phyloP scores from a whole-genome alignment of 2,329 filamentous ascomycete genomes.

The Grosmannia serpens region DNA sequence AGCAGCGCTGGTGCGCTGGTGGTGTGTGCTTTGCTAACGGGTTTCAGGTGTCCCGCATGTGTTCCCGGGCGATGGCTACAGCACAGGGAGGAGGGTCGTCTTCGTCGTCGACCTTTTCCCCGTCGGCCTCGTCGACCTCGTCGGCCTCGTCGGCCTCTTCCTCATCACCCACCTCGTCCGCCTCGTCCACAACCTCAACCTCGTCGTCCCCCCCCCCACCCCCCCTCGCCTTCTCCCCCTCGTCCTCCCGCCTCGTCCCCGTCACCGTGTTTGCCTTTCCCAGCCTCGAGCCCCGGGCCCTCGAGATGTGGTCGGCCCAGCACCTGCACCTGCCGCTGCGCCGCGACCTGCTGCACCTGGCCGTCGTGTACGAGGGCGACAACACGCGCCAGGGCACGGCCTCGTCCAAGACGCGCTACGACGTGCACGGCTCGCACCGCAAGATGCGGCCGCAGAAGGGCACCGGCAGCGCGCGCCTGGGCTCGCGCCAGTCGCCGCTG shows the following conservation, averaged over 20 bases:
- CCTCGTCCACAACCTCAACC: neutral
- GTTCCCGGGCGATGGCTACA: neutral
- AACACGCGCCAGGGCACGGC: conserved; percentile 78
- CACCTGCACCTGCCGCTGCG: conserved; percentile 82
- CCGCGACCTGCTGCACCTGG: conserved; percentile 83
- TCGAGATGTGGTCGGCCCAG: conserved; percentile 67
- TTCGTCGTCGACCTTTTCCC: neutral
- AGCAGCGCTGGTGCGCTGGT: too few relatives aligned
- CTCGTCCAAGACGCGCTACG: conserved; percentile 65
- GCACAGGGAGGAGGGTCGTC: too few relatives aligned
- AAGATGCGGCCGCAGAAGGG: conserved; percentile 88
- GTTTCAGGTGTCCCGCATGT: too few relatives aligned
- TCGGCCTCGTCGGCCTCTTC: neutral
- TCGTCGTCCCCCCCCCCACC: neutral
- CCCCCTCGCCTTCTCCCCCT: neutral
- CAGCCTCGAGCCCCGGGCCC: conserved; percentile 67
- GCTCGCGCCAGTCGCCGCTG: conserved; percentile 72
- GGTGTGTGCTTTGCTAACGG: neutral
- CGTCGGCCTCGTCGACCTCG: neutral
- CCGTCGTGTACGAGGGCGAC: conserved; percentile 88
- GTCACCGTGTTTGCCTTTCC: conserved; percentile 88
- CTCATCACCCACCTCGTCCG: too few relatives aligned
- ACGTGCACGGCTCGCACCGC: conserved; percentile 70
- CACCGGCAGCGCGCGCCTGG: conserved; percentile 64
- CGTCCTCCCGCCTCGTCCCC: conserved; percentile 58